phyloP scores from a whole-genome alignment of 208 protist genomes.

The Crithidia sp. region DNA sequence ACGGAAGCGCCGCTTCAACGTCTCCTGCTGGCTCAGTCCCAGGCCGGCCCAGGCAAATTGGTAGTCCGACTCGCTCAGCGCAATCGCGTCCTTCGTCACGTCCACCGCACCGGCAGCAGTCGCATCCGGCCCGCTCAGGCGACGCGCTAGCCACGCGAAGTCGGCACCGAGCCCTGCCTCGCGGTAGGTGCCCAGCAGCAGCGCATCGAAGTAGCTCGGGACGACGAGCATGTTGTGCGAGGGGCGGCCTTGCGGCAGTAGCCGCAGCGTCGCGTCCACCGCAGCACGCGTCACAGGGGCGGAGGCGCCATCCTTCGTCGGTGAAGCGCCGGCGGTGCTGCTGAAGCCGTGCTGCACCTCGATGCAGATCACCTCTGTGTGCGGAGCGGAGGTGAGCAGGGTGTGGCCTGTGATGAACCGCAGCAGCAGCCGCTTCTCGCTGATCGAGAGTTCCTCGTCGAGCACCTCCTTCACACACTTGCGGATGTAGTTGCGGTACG shows the following conservation, averaged over 20 bases:
- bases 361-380: constrained; percentile 7
- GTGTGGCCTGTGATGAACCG: constrained; percentile 56
- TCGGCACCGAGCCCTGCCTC: constrained; percentile 9
- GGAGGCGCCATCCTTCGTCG: neutral
- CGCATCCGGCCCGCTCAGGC: neutral
- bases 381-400: constrained; percentile 11
- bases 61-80: constrained; percentile 20
- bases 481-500: constrained; percentile 30
- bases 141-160: constrained; percentile 7
- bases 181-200: constrained; percentile 40
- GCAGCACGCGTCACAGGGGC: constrained; percentile 16
- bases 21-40: constrained; percentile 15
- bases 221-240: constrained; percentile 37
- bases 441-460: constrained; percentile 46
- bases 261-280: constrained; percentile 31
- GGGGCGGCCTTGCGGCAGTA: constrained; percentile 32
- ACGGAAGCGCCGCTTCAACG: constrained; percentile 24
- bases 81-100: neutral
- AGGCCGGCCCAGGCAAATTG: constrained; percentile 25
- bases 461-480: constrained; percentile 34
- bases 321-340: neutral
- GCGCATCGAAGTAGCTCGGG: constrained; percentile 52
- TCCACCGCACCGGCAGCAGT: neutral
- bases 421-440: constrained; percentile 47
- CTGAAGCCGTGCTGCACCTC: constrained; percentile 20